Base-by-base conservation (phyloP, 148 eudicot genomes). In the Vaccinium myrtillus region DNA sequence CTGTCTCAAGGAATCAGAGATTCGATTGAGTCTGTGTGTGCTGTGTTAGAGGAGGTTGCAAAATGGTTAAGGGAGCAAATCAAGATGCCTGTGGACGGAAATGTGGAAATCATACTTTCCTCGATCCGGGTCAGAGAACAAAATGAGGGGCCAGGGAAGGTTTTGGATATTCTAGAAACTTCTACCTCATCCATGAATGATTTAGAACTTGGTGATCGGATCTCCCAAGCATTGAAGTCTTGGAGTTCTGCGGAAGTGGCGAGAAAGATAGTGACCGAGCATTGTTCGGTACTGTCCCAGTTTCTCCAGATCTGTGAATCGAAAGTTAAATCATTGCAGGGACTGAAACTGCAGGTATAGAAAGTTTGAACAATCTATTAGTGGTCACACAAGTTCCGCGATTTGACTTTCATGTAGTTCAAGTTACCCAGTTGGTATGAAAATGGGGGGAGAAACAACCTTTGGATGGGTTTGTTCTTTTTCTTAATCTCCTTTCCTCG, bases 221-320 rank as follows among this genome's bases (percentile, higher is more conserved):
- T 95, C 78, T 83, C 86, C 78, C 90, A 87, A 81, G 92, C 93
- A 25, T 50, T 94, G 56, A 92, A 88, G 82, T 89, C 93, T 59
- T 97, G 98, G 98, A 87, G 81, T 88, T 93, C 92, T 69, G 87
- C 79, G n/a, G 98, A 91, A 53, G 91, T 94, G 48, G 91, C 86
- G 23, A 91, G 95, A 86, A 95, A 92, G 83, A 86, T 89, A 76
- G 53, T 88, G 21, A 86, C 84, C 56, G 92, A 93, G 63, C 98
- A 94, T 75, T 85, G 77, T 30, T 86, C 85, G 14, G 78, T 89
- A 39, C 81, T 95, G 80, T 85, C 90, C 2, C 91, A 92, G 80
- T 92, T 95, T 69, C 91, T 93, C 82, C 90, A 82, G 36, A 97
- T 94, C 25, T 97, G 98, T 67, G 93, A 93, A 56, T 92, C 85